phyloP scores from a whole-genome alignment of 1,139 yeast species.

The Hemisphaericaspora subhashii region DNA sequence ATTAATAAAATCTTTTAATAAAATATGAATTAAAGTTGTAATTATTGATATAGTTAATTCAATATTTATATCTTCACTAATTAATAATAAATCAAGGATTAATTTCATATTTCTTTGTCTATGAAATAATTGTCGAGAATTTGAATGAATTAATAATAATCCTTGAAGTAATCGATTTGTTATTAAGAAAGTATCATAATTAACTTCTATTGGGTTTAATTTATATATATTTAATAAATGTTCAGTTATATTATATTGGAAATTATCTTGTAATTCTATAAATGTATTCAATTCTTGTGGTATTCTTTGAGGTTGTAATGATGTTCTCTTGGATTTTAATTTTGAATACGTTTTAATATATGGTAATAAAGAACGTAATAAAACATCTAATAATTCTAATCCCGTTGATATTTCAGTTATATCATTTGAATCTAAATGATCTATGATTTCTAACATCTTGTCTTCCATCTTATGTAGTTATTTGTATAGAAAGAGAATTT shows the following conservation, averaged over 20 bases:
- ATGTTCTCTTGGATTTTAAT: slow-evolving; percentile 9
- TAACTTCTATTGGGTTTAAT: slow-evolving; percentile 15
- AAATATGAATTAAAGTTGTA: slow-evolving; percentile 58
- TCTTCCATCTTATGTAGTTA: slow-evolving; percentile 6
- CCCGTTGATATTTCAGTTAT: slow-evolving; percentile 12
- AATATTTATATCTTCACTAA: slow-evolving; percentile 14
- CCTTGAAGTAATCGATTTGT: slow-evolving; percentile 60
- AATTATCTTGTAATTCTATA: slow-evolving; percentile 49
- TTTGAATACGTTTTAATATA: slow-evolving; percentile 21
- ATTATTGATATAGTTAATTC: slow-evolving; percentile 45
- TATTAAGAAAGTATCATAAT: slow-evolving; percentile 18
- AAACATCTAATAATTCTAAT: slow-evolving; percentile 18
- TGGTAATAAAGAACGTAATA: slow-evolving; percentile 25
- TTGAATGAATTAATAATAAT: slow-evolving; percentile 57
- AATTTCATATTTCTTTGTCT: slow-evolving; percentile 31
- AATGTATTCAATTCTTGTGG: slow-evolving; percentile 34
- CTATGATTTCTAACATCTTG: slow-evolving; percentile 6
- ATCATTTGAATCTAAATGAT: slow-evolving; percentile 4
- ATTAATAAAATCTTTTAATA: slow-evolving; percentile 57
- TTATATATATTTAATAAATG: slow-evolving; percentile 32
- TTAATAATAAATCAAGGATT: slow-evolving; percentile 27
- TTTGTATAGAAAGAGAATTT: background rate
- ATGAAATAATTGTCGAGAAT: slow-evolving; percentile 50
- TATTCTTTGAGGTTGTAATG: slow-evolving; percentile 7
- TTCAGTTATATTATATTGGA: slow-evolving; percentile 48